Evolutionary conservation across 2,329 filamentous ascomycete species (phyloP), one percentile per base, ranked within the genome.

Genomic region (Colletotrichum sp.): DNA sequence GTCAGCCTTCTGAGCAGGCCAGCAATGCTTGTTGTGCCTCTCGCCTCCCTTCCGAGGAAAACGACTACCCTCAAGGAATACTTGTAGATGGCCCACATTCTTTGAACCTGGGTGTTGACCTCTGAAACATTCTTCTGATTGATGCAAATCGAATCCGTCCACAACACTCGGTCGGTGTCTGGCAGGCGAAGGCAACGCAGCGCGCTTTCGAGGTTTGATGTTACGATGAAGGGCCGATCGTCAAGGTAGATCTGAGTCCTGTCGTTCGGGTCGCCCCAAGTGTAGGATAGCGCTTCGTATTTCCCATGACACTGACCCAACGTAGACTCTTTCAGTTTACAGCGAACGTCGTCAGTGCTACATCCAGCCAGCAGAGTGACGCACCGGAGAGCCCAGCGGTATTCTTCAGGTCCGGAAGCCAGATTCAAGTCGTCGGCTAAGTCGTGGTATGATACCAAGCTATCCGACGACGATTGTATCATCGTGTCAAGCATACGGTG

Each of bases 241-340:
- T 49, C 18, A 49, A 49, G 39, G 3, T 4, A 49, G 39, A 49
- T 49, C 18, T n/a, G 39, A 49, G 18, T 7, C 3, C 9, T 49
- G 18, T 49, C 39, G 5, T 49, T 49, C 2, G 18, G 39, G n/a
- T 49, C 39, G 0, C 39, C 39, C 39, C 39, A 49, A 49, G 39
- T 49, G 39, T 49, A n/a, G 0, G 39, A 49, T 0, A 49, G 39
- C 18, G 39, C 39, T 1, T 49, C 18, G 6, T 49, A 49, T 0
- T 21, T 49, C 9, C 18, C 39, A 49, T 49, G 12, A 0, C 39
- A 49, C 39, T 49, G 18, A 49, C 39, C 39, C 18, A 49, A n/a
- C 2, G 39, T 49, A 0, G 0, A 49, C 18, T 49, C 2, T 0
- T 0, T 21, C 6, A 49, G 18, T 3, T 1, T 49, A 49, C 39